Percentiles rank a stretch among this genome's conserved stretches.
These are phyloP conservation scores for Oryza meridionalis DNA, from an alignment of 176 grass and related monocot genomes.

Conservation along the genomic window DNA sequence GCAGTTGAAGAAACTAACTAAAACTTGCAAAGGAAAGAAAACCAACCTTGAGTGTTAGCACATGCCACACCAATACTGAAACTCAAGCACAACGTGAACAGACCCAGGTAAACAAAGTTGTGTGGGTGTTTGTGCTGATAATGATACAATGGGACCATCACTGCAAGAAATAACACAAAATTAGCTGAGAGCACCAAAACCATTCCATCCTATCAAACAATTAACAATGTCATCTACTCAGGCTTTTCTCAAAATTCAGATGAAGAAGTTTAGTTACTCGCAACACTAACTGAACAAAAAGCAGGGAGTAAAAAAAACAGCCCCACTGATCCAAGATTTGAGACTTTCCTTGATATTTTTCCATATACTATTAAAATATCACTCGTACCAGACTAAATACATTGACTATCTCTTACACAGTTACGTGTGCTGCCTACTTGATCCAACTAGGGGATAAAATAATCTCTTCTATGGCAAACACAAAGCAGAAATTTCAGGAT, in stretches of 20 bases:
- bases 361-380: neutral
- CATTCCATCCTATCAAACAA: neutral
- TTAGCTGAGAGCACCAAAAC: slow-evolving; percentile 13
- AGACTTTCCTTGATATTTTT: neutral
- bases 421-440: neutral
- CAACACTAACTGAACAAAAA: slow-evolving; percentile 21
- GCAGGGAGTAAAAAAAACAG: neutral
- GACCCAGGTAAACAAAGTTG: slow-evolving; percentile 83
- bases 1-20: neutral
- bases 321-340: neutral
- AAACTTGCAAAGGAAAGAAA: slow-evolving; percentile 5
- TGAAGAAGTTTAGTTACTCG: neutral
- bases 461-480: neutral
- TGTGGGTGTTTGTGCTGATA: slow-evolving; percentile 96
- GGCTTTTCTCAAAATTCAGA: neutral
- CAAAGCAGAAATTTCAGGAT: neutral
- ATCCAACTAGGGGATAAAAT: neutral
- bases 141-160: slow-evolving; percentile 85
- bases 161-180: slow-evolving; percentile 51
- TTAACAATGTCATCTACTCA: neutral
- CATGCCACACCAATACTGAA: slow-evolving; percentile 95
- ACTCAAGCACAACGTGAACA: slow-evolving; percentile 95
- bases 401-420: too few relatives aligned
- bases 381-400: neutral
- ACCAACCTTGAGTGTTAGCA: slow-evolving; percentile 92